Evolutionary conservation across 2,329 filamentous ascomycete genomes (phyloP), one percentile per base, ranked within the genome.

Genomic region (Rosellinia necatrix): DNA sequence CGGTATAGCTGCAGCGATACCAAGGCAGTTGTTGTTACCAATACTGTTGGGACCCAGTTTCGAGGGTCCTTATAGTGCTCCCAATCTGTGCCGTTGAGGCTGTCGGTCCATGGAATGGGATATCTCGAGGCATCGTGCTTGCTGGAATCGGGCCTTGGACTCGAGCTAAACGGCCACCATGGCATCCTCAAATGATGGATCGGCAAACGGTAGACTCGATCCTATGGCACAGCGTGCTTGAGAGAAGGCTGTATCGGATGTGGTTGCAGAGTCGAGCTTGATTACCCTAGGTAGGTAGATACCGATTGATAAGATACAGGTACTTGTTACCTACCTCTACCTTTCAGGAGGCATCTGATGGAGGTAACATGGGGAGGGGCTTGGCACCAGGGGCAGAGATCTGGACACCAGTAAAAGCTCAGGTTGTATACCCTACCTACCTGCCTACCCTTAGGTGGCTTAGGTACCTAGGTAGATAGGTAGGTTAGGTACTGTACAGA

Each of bases 1-100:
- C 82, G 84, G 74, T 92, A 92, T 42, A 92, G 68, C 53, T 79
- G 79, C 43, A 85, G 67, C 22, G 78, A 76, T 17, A 76, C 74
- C 27, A 88, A 71, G 1, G 83, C 81, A 2, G 82, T 78, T 12
- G 77, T 76, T 22, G 84, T 84, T 38, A 84, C 77, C 13, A 84
- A 70, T 27, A 82, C 64, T 2, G 82, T 81, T 21, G 78, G 77
- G 44, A 82, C 72, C 71, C 84, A 75, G 58, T 78, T 82, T 61
- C 76, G 74, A 6, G 82, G 81, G 60, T 83, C 79, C 48, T 74
- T 78, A 69, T 81, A 82, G 56, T 81, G 79, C 25, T 75, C 66
- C 82, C 83, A 83, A 64, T 83, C 75, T 40, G 73, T 77, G 47
- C 73, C 70, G 64, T 78, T 80, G 62, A 80, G 70, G 49, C 68